Base-by-base conservation (phyloP, 106 monocot species). In the Xerophyta viscosa region DNA sequence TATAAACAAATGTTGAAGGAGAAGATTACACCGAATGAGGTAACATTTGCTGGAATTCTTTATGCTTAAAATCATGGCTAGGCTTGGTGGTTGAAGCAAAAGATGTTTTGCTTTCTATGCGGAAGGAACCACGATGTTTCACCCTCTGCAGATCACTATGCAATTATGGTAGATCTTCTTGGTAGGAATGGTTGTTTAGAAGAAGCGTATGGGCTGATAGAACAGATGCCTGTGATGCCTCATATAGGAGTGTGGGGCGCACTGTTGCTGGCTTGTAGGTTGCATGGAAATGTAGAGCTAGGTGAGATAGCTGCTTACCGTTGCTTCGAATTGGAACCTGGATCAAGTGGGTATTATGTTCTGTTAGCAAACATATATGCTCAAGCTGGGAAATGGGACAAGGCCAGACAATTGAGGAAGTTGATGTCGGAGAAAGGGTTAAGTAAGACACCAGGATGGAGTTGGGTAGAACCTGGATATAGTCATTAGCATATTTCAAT, bases 231-330 rank as follows among this genome's bases (percentile, higher is more conserved):
- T 7, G 71, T 80, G 71, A 46, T 52, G 33, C 71, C 89, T 15
- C 80, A 80, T 68, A 56, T 33, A 13, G 83, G 79, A 24, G 83
- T 80, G 31, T 89, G 89, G 89, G 89, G 83, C 12, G 89, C 89
- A 20, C 49, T 89, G 50, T 79, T 89, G 52, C 77, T 77, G 17
- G 76, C 89, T 14, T 83, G 73, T 46, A 77, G 77, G 24, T 60
- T 83, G 74, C 83, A 83, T 62, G 66, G 73, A 0, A 74, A 77
- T 50, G 67, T 80, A 41, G 73, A 77, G 49, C 68, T 89, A 25
- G 83, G 70, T 0, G 83, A 89, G 61, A 39, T 74, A 47, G 76
- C 71, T 53, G 77, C 77, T n/a, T 4, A 20, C 14, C 67, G 62
- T 31, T 89, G 80, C 57, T 67, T 80, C 48, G 69, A 71, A 54